phyloP scores from a whole-genome alignment of 805 yeast species.

The Wickerhamiella musiphila region DNA sequence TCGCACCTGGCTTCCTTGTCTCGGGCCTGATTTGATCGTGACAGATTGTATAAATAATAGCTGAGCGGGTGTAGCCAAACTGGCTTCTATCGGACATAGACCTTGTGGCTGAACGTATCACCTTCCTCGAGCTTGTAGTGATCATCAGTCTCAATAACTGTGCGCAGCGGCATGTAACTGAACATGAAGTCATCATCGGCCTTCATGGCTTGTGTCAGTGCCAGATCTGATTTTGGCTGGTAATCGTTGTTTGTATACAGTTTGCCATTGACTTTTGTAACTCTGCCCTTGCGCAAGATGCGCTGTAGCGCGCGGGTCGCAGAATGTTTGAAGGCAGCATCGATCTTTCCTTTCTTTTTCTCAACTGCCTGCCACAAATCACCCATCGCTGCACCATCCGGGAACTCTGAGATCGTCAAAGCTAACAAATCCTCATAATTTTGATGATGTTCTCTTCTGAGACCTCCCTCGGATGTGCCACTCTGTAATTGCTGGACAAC shows the following conservation, averaged over 20 bases:
- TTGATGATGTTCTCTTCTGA: neutral
- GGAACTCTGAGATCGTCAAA: constrained; percentile 17
- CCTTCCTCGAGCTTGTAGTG: constrained; percentile 20
- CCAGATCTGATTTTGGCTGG: constrained; percentile 20
- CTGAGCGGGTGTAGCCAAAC: neutral
- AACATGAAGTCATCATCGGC: constrained; percentile 24
- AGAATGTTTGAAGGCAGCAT: constrained; percentile 21
- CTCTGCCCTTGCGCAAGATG: constrained; percentile 21
- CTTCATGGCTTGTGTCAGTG: constrained; percentile 19
- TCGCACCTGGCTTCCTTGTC: too few relatives aligned
- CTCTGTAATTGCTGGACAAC: constrained; percentile 21
- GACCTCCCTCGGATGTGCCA: constrained; percentile 16
- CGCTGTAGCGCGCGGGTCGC: constrained; percentile 24
- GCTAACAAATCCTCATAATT: constrained; percentile 22
- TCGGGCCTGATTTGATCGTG: too few relatives aligned
- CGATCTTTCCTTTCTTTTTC: constrained; percentile 15
- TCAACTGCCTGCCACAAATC: constrained; percentile 14
- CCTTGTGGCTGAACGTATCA: constrained; percentile 22
- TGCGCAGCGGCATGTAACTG: constrained; percentile 21
- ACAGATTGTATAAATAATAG: neutral
- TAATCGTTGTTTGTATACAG: constrained; percentile 19
- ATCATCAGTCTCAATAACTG: constrained; percentile 19
- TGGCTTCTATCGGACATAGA: too few relatives aligned
- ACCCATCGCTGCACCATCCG: constrained; percentile 14
- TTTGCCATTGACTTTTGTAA: constrained; percentile 17